A percentile compares a stretch with the other conserved stretches of the same genome.
phyloP scores from a whole-genome alignment of 2,329 filamentous ascomycete genomes.

The Colletotrichum musae region DNA sequence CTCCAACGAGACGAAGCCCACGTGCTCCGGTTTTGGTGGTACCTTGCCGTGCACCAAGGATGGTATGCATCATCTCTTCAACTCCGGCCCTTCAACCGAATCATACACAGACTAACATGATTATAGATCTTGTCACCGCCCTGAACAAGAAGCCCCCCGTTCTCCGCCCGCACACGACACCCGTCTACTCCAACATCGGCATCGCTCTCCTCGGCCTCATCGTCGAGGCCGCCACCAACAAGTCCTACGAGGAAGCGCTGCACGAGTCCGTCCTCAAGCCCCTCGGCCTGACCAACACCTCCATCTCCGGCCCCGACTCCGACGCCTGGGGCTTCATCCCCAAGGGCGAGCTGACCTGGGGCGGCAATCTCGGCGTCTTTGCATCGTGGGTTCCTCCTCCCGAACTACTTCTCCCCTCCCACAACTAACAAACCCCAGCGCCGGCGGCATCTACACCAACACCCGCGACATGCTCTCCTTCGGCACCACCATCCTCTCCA shows the following conservation, averaged over 20 bases:
- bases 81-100: not conserved
- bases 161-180: slow-evolving; percentile 39
- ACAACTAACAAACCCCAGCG: slow-evolving; percentile 47
- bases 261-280: slow-evolving; percentile 57
- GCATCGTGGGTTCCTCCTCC: slow-evolving; percentile 48
- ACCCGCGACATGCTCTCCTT: slow-evolving; percentile 59
- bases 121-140: slow-evolving; percentile 42
- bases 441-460: slow-evolving; percentile 60
- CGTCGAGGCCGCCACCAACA: slow-evolving; percentile 43
- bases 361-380: slow-evolving; percentile 51
- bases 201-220: slow-evolving; percentile 44
- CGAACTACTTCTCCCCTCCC: no score
- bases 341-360: slow-evolving; percentile 53
- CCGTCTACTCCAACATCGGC: slow-evolving; percentile 45
- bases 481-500: slow-evolving; percentile 57
- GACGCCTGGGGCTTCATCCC: slow-evolving; percentile 53
- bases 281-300: slow-evolving; percentile 58
- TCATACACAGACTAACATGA: not conserved
- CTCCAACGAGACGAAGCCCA: slow-evolving; percentile 32
- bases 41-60: slow-evolving; percentile 30
- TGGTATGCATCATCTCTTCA: not conserved
- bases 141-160: slow-evolving; percentile 40
- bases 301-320: slow-evolving; percentile 50
- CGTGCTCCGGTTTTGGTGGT: slow-evolving; percentile 37
- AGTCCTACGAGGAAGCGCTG: slow-evolving; percentile 47